phyloP scores from a whole-genome alignment of 2,329 filamentous ascomycete species.

The Sarocladium brachiariae region DNA sequence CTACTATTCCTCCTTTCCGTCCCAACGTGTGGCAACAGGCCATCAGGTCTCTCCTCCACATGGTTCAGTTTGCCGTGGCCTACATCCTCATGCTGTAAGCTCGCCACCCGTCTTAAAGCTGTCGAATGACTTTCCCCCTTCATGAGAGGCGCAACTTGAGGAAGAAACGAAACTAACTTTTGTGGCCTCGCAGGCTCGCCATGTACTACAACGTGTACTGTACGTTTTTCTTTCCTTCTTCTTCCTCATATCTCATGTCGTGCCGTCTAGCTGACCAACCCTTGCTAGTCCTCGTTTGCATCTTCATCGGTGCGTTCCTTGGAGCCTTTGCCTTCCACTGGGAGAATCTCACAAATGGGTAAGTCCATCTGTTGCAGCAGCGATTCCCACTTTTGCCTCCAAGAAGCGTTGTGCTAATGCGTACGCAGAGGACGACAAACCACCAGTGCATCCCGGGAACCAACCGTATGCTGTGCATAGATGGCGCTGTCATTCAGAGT shows the following conservation, averaged over 20 bases:
- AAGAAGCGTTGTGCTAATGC: conserved; percentile 1
- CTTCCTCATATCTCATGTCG: not conserved
- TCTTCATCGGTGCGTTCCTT: conserved; percentile 68
- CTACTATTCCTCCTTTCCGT: conserved; percentile 32
- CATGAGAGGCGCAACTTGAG: not conserved
- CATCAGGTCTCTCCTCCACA: conserved; percentile 60
- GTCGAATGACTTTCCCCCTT: too few relatives aligned
- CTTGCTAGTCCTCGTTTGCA: conserved; percentile 61
- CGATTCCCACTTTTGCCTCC: not conserved
- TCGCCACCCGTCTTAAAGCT: not conserved
- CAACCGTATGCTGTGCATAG: conserved; percentile 33
- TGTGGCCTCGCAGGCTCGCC: conserved; percentile 27
- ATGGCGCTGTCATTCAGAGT: not conserved
- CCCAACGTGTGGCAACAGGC: conserved; percentile 60
- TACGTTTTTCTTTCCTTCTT: not conserved
- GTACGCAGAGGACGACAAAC: conserved; percentile 15
- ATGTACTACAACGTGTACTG: conserved; percentile 61
- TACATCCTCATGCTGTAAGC: conserved; percentile 68
- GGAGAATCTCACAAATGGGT: conserved; percentile 42
- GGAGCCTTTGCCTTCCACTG: conserved; percentile 70
- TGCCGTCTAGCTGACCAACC: not conserved
- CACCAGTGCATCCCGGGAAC: conserved; percentile 29
- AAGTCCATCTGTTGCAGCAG: conserved; percentile 13
- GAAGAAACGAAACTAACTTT: not conserved
- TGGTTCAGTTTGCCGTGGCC: conserved; percentile 64